Percentiles rank a stretch among this genome's conserved stretches.
phyloP scores from a whole-genome alignment of 129 eudicot species.

The Scalesia atractyloides region DNA sequence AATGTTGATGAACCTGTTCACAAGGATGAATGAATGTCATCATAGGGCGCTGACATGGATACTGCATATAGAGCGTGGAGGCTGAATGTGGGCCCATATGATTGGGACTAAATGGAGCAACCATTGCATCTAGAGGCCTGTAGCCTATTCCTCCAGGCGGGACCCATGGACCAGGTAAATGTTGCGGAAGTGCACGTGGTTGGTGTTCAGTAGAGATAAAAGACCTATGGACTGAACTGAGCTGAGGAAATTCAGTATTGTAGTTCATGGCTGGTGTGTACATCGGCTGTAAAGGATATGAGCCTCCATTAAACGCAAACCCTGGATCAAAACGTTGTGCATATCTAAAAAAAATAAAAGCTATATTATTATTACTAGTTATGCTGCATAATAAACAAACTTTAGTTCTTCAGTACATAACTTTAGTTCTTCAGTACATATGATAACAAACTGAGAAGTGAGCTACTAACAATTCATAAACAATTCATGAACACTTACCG shows the following conservation, averaged over 20 bases:
- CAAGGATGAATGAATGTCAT: constrained; percentile 80
- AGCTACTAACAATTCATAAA: no score
- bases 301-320: constrained; percentile 79
- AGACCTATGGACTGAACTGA: constrained; percentile 73
- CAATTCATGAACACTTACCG: no score
- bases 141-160: constrained; percentile 74
- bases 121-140: constrained; percentile 76
- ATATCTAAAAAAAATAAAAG: constrained; percentile 47
- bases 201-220: constrained; percentile 62
- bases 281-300: constrained; percentile 83
- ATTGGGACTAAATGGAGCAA: constrained; percentile 63
- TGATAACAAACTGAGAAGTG: constrained; percentile 3
- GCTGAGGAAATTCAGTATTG: constrained; percentile 95
- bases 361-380: neutral
- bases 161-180: constrained; percentile 74
- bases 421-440: neutral
- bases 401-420: neutral
- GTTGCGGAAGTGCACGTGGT: constrained; percentile 64
- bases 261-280: constrained; percentile 86
- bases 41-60: constrained; percentile 83
- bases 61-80: constrained; percentile 66
- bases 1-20: constrained; percentile 80
- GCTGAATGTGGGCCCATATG: constrained; percentile 64
- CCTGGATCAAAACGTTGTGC: constrained; percentile 97
- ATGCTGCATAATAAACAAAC: neutral